Base-by-base conservation (phyloP, 208 protist species). In the Trypanosoma brucei region DNA sequence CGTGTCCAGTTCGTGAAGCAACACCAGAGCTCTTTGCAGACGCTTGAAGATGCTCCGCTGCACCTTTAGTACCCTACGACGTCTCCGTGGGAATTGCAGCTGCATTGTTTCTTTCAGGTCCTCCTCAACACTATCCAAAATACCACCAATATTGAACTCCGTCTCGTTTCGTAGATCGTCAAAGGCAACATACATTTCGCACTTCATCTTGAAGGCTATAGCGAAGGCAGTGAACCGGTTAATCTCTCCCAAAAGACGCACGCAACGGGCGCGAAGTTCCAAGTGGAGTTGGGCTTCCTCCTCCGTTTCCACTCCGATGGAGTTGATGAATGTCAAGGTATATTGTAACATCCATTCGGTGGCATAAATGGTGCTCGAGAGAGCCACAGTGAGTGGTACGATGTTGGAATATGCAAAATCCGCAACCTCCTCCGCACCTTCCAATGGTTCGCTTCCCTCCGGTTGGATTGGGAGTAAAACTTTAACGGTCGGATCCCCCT, bases 321-420 rank as follows among this genome's bases (percentile, higher is more conserved):
- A 81, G 30, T 81, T 76, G 9, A 95, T 65, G 58, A 90, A 95
- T 31, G 70, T 73, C 61, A 93, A 78, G 33, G 86, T 93, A 76
- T 93, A 95, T 64, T 89, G 84, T 48, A 91, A 40, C 65, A 93
- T 84, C 89, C 89, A 95, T 60, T 88, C 81, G 37, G 78, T 83
- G 5, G 83, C 76, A 60, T 95, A 83, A 11, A 80, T 62, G 11
- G 72, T 65, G 5, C 76, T 65, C 37, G 86, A 54, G 2, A 84
- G 55, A 8, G 69, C 39, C 55, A 84, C 77, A 8, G 75, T 75
- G 3, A 75, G 51, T 0, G 75, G 71, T 49, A 90, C 51, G 4
- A 95, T 49, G 2, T 72, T 36, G 45, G 79, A 46, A 13, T 79
- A 65, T 2, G 79, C 69, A 64, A 82, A 93, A 30, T 62, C 49